phyloP scores from a whole-genome alignment of 192 early-diverging fungal species.

The Paraglomus occultum region DNA sequence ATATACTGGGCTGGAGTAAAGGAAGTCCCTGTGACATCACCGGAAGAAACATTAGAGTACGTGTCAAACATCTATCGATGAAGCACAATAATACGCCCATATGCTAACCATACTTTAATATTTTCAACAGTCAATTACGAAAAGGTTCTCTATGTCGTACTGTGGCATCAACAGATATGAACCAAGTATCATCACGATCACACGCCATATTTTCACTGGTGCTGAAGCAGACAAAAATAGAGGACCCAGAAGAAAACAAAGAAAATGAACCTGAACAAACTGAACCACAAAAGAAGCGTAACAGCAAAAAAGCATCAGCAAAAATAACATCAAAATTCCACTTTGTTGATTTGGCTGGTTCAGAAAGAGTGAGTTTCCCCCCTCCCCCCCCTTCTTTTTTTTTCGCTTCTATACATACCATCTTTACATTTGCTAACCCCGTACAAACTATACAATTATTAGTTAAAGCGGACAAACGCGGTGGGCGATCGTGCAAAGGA shows the following conservation, averaged over 20 bases:
- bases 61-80: not conserved
- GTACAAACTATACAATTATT: not conserved
- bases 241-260: conserved; percentile 33
- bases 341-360: conserved; percentile 98
- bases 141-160: conserved; percentile 56
- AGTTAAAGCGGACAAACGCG: conserved; percentile 86
- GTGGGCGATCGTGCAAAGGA: conserved; percentile 92
- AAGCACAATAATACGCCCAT: conserved; percentile 2
- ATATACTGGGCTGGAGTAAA: conserved; percentile 83
- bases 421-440: not conserved
- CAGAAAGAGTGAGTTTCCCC: conserved; percentile 62
- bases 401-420: not conserved
- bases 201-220: conserved; percentile 96
- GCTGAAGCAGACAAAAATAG: conserved; percentile 67
- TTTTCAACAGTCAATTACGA: conserved; percentile 49
- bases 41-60: conserved; percentile 63
- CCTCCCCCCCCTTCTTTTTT: not conserved
- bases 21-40: conserved; percentile 68
- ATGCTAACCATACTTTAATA: conserved; percentile 29
- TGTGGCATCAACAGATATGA: conserved; percentile 95
- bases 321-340: conserved; percentile 85
- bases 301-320: conserved; percentile 30
- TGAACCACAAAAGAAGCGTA: conserved; percentile 26
- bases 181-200: conserved; percentile 85
- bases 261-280: conserved; percentile 31